A percentile compares a stretch with the other conserved stretches of the same genome.
phyloP scores from a whole-genome alignment of 2,329 filamentous ascomycete genomes.

The Basipetospora chlamydospora region DNA sequence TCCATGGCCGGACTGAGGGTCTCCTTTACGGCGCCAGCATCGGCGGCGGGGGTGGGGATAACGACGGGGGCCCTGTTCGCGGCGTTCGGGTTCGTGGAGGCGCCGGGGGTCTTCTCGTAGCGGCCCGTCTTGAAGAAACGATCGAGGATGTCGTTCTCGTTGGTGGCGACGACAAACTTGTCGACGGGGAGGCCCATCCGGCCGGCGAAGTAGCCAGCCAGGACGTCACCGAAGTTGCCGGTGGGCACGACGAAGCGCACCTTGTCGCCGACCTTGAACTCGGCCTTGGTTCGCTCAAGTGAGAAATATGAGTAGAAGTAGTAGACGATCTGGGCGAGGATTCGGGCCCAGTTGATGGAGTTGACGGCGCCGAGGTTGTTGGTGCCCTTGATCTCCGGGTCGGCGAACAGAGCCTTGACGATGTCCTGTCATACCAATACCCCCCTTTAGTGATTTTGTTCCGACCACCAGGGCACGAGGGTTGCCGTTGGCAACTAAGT shows the following conservation, averaged over 20 bases:
- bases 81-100: conserved; percentile 32
- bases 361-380: conserved; percentile 87
- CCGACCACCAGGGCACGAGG: no score
- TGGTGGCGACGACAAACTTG: conserved; percentile 85
- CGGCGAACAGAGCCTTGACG: conserved; percentile 82
- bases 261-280: conserved; percentile 50
- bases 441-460: no score
- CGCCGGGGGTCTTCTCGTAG: conserved; percentile 66
- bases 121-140: conserved; percentile 83
- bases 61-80: no score
- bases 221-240: conserved; percentile 92
- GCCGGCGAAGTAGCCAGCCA: conserved; percentile 84
- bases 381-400: conserved; percentile 66
- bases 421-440: no score
- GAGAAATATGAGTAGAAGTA: conserved; percentile 93
- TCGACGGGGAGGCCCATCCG: conserved; percentile 79
- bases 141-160: conserved; percentile 94
- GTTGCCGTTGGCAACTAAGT: no score
- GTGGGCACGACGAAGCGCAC: conserved; percentile 83
- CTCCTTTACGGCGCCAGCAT: conserved; percentile 71
- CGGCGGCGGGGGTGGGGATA: no score
- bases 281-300: conserved; percentile 45
- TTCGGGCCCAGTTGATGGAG: conserved; percentile 91
- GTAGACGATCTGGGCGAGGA: conserved; percentile 92
- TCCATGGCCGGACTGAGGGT: conserved; percentile 95